Conservation (phyloP, 164 flowering plant genomes). For the Vitis rupestris region DNA sequence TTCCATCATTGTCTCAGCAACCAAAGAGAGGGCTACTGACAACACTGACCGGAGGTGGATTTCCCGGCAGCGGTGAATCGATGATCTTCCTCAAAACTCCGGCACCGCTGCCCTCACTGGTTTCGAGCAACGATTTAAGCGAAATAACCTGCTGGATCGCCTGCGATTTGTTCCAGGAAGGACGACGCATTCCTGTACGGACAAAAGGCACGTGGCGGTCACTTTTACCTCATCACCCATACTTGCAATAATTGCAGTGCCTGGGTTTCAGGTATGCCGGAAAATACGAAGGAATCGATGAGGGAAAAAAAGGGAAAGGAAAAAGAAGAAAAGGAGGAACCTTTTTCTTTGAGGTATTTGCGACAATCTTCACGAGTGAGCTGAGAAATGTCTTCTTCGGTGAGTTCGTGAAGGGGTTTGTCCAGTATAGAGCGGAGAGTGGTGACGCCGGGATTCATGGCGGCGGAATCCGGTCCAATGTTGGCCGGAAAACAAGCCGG, state of each 20-base stretch:
- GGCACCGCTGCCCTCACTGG: slow-evolving; percentile 33
- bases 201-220: slow-evolving; percentile 13
- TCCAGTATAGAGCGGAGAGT: slow-evolving; percentile 57
- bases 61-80: slow-evolving; percentile 16
- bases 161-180: slow-evolving; percentile 95
- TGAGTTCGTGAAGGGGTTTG: slow-evolving; percentile 76
- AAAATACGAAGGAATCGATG: slow-evolving; percentile 3
- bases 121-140: slow-evolving; percentile 66
- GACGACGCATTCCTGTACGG: slow-evolving; percentile 75
- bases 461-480: slow-evolving; percentile 24
- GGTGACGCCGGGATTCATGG: slow-evolving; percentile 42
- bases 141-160: slow-evolving; percentile 92
- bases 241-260: not conserved
- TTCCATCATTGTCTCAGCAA: not conserved
- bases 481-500: slow-evolving; percentile 8
- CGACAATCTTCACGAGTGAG: slow-evolving; percentile 98
- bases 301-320: slow-evolving; percentile 1
- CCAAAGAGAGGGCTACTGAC: not conserved
- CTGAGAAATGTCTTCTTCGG: slow-evolving; percentile 95
- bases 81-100: slow-evolving; percentile 20
- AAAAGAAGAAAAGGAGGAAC: slow-evolving; percentile 23
- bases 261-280: slow-evolving; percentile 2
- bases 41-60: slow-evolving; percentile 15
- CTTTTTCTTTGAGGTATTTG: slow-evolving; percentile 87
- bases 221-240: not conserved